Evolutionary conservation across 2,329 filamentous ascomycete genomes (phyloP), one percentile per base, ranked within the genome.

Genomic region (Beauveria brongniartii): DNA sequence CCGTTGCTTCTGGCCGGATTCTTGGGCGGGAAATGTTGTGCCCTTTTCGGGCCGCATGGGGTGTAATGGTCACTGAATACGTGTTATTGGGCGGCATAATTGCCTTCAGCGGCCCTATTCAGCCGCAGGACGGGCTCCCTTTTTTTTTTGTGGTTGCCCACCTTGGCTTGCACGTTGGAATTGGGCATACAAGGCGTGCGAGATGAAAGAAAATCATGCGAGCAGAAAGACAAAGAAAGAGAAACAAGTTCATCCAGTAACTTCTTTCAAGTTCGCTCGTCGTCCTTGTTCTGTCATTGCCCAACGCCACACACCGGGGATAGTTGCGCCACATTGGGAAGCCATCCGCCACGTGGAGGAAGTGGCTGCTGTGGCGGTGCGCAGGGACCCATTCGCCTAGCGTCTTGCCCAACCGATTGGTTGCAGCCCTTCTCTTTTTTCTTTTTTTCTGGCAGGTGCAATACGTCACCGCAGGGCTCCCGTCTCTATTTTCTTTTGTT

Each of bases 281-380:
- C 28, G 28, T 30, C 30, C 16, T 20, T 18, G 50, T 37, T 40
- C 20, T 14, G 18, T 52, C 28, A 30, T 20, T 54, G 51, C 51
- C 51, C 51, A 40, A 54, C 51, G 34, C 30, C 51, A 54, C 51
- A 22, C 9, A 16, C 51, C 14, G 34, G n/a, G 16, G 16, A 37
- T 10, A 9, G 9, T 18, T 37, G 53, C 53, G 53, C 53, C 53
- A 55, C 10, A 28, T 18, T 16, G 5, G 24, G 34, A 34, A 14
- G 41, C 40, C n/a, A 47, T 28, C n/a, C 53, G 53, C 53, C 53
- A 55, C 53, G 53, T 55, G 53, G 53, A 47, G 30, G 28, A 9
- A 20, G n/a, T n/a, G 24, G 40, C 26, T 18, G 9, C 26, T 55
- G 53, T 55, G 53, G 53, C 53, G 41, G 53, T 47, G 53, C 40